A percentile compares a stretch with the other conserved stretches of the same genome.
phyloP scores from a whole-genome alignment of 2,329 filamentous ascomycete genomes.

The Dactylellina drechsleri region DNA sequence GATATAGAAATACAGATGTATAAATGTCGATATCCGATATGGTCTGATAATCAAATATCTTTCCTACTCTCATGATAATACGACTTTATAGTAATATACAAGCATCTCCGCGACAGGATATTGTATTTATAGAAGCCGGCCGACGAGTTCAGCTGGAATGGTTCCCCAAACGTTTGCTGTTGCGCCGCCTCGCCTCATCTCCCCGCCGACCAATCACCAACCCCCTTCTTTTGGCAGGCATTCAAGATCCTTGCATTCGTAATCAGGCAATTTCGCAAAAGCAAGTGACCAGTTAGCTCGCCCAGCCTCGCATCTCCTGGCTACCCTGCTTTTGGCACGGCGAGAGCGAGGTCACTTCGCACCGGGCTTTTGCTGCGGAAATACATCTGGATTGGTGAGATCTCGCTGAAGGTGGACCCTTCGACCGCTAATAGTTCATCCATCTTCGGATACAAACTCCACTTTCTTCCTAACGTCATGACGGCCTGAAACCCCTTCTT shows the following conservation, averaged over 20 bases:
- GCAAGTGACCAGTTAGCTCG: conserved; percentile 43
- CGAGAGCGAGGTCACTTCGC: conserved; percentile 27
- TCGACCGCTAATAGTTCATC: conserved; percentile 38
- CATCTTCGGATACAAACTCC: conserved; percentile 41
- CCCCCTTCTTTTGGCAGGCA: conserved; percentile 53
- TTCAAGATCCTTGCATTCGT: conserved; percentile 49
- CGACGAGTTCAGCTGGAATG: conserved; percentile 23
- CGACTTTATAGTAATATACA: too few species aligned
- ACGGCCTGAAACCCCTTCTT: conserved; percentile 41
- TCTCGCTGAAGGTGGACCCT: conserved; percentile 38
- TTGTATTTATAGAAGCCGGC: background rate
- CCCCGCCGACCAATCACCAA: conserved; percentile 47
- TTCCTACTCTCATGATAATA: too few species aligned
- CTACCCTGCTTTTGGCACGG: conserved; percentile 36
- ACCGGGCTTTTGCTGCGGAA: conserved; percentile 19
- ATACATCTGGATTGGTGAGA: conserved; percentile 38
- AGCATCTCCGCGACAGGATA: background rate
- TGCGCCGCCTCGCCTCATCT: conserved; percentile 28
- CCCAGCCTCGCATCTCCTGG: conserved; percentile 52
- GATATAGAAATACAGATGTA: background rate
- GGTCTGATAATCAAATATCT: background rate
- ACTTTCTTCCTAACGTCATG: conserved; percentile 37
- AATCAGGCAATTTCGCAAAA: conserved; percentile 47
- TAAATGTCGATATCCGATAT: background rate
- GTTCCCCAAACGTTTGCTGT: conserved; percentile 27